Conservation (phyloP, 2,329 filamentous ascomycete species). For the Coniochaeta hoffmannii region DNA sequence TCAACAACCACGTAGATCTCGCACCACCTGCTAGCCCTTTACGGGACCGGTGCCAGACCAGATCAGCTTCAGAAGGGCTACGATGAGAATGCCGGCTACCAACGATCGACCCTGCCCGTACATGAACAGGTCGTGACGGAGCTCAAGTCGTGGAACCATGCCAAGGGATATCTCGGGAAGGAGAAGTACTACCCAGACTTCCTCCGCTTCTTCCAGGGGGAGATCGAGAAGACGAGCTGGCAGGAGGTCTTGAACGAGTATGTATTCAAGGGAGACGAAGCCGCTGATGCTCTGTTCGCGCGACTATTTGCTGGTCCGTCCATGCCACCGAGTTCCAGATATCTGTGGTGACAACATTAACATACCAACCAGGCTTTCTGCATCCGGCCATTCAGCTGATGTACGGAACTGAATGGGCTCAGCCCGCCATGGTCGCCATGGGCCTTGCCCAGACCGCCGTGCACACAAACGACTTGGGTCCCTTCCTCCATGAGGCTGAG, state of each 20-base stretch:
- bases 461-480: conserved; percentile 50
- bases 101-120: conserved; percentile 43
- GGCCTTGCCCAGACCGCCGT: conserved; percentile 70
- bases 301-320: conserved; percentile 56
- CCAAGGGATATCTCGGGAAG: conserved; percentile 54
- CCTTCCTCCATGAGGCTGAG: conserved; percentile 49
- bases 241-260: conserved; percentile 56
- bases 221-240: conserved; percentile 61
- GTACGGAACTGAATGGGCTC: conserved; percentile 75
- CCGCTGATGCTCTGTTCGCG: conserved; percentile 60
- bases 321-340: neutral
- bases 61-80: conserved; percentile 56
- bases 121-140: conserved; percentile 44
- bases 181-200: conserved; percentile 62
- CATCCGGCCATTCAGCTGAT: conserved; percentile 82
- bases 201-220: conserved; percentile 65
- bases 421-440: conserved; percentile 75
- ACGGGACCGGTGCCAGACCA: conserved; percentile 62
- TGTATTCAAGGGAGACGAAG: conserved; percentile 58
- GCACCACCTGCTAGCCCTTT: conserved; percentile 71
- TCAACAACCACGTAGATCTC: conserved; percentile 37
- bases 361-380: conserved; percentile 45
- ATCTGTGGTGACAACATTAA: conserved; percentile 13
- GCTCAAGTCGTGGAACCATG: conserved; percentile 48
- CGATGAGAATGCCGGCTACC: conserved; percentile 57